These are phyloP conservation scores for Tricholoma hemisulphureum DNA, from an alignment of 768 basidiomycete genomes.

Conservation along the genomic window DNA sequence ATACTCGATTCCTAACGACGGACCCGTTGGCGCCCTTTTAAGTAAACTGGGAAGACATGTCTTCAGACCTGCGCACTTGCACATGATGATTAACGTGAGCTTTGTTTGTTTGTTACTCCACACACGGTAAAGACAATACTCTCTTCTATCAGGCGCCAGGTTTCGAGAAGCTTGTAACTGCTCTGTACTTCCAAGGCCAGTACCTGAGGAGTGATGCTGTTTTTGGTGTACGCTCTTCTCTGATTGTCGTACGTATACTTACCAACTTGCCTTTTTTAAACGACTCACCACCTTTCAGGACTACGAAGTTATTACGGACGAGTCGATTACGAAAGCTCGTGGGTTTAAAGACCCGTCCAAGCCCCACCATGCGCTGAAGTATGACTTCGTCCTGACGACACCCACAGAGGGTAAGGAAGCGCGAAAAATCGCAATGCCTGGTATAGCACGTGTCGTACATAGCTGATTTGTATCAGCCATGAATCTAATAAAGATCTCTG, in stretches of 20 bases:
- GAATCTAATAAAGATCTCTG: too few relatives aligned
- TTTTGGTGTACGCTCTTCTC: slow-evolving; percentile 78
- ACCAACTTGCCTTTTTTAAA: not conserved
- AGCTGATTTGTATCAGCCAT: too few relatives aligned
- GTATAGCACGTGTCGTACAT: not conserved
- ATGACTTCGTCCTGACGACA: slow-evolving; percentile 44
- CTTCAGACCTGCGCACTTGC: slow-evolving; percentile 78
- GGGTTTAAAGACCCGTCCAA: slow-evolving; percentile 47
- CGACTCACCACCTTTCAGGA: slow-evolving; percentile 34
- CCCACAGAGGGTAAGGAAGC: slow-evolving; percentile 35
- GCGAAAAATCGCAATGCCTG: slow-evolving; percentile 19
- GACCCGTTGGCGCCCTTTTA: slow-evolving; percentile 69
- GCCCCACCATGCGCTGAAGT: slow-evolving; percentile 37
- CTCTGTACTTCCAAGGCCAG: slow-evolving; percentile 73
- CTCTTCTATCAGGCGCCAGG: slow-evolving; percentile 57
- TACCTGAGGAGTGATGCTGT: slow-evolving; percentile 72
- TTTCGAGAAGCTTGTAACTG: slow-evolving; percentile 69
- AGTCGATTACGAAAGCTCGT: slow-evolving; percentile 51
- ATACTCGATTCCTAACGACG: slow-evolving; percentile 79
- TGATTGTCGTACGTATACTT: slow-evolving; percentile 60
- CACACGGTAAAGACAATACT: not conserved
- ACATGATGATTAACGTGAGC: slow-evolving; percentile 63
- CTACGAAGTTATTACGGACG: slow-evolving; percentile 52
- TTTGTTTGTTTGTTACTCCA: not conserved
- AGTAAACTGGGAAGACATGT: slow-evolving; percentile 60